phyloP scores from a whole-genome alignment of 768 basidiomycete genomes.

The Hygrophorus russula region DNA sequence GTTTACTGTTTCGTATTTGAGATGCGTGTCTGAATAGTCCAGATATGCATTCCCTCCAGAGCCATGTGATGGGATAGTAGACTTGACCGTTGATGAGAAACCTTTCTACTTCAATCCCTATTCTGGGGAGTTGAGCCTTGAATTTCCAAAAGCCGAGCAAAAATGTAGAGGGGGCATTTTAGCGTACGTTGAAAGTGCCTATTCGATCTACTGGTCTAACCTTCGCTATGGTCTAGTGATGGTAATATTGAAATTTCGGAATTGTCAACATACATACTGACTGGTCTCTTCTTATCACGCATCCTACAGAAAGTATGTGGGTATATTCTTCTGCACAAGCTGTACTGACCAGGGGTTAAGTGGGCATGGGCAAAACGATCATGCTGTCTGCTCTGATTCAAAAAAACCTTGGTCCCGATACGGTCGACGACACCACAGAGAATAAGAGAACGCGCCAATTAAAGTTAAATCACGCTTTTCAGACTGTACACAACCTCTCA shows the following conservation, averaged over 20 bases:
- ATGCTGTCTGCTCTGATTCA: slow-evolving; percentile 89
- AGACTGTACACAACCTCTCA: slow-evolving; percentile 24
- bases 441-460: slow-evolving; percentile 41
- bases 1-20: slow-evolving; percentile 12
- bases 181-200: slow-evolving; percentile 44
- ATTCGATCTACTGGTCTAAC: neutral
- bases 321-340: slow-evolving; percentile 1
- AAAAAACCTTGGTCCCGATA: slow-evolving; percentile 46
- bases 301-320: slow-evolving; percentile 36
- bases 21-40: slow-evolving; percentile 1
- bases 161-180: slow-evolving; percentile 81
- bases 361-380: slow-evolving; percentile 96
- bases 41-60: slow-evolving; percentile 71
- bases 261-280: slow-evolving; percentile 6
- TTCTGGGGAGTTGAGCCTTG: slow-evolving; percentile 79
- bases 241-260: slow-evolving; percentile 21
- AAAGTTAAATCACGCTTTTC: slow-evolving; percentile 54
- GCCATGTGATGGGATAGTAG: slow-evolving; percentile 50
- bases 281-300: neutral
- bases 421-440: slow-evolving; percentile 15
- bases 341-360: slow-evolving; percentile 23
- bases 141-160: slow-evolving; percentile 73
- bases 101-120: slow-evolving; percentile 86
- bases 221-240: slow-evolving; percentile 18
- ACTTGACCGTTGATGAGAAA: slow-evolving; percentile 70